Evolutionary conservation across 106 monocot genomes (phyloP).

Genomic region (Dioscorea zingiberensis): DNA sequence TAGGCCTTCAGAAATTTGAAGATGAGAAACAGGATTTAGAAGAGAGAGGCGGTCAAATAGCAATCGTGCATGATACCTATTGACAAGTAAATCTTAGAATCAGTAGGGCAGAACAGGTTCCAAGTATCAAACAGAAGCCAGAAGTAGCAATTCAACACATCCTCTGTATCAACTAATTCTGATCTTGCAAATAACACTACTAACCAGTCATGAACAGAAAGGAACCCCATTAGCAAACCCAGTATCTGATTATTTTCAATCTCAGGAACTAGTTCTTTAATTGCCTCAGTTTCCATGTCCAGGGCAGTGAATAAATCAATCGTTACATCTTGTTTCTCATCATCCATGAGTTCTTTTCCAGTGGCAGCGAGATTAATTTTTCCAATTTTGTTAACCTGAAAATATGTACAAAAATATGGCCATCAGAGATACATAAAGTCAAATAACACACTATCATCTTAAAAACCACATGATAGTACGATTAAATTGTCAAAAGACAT

Average conservation of each 20-base stretch:
- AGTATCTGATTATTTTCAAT: constrained; percentile 80
- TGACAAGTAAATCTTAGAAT: background rate
- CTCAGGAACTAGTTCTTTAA: constrained; percentile 58
- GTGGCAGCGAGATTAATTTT: constrained; percentile 99
- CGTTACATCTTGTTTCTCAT: constrained; percentile 82
- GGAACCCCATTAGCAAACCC: constrained; percentile 89
- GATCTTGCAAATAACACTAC: constrained; percentile 3
- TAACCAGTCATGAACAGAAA: constrained; percentile 92
- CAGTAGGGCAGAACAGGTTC: too few species aligned
- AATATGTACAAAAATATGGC: background rate
- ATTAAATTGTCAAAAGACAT: too few species aligned
- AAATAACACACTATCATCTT: too few species aligned
- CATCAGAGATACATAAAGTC: too few species aligned
- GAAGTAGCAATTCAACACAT: too few species aligned
- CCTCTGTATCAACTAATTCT: too few species aligned
- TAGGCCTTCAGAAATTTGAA: constrained; percentile 70
- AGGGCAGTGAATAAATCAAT: constrained; percentile 73
- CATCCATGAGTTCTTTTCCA: constrained; percentile 95
- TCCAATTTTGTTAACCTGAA: constrained; percentile 94
- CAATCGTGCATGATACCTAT: constrained; percentile 86
- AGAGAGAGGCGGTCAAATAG: constrained; percentile 77
- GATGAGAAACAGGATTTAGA: constrained; percentile 86
- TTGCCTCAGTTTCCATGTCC: constrained; percentile 80
- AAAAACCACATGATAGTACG: too few species aligned
- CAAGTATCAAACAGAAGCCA: too few species aligned